Conservation (phyloP, 345 rosid genomes). For the Murraya paniculata region DNA sequence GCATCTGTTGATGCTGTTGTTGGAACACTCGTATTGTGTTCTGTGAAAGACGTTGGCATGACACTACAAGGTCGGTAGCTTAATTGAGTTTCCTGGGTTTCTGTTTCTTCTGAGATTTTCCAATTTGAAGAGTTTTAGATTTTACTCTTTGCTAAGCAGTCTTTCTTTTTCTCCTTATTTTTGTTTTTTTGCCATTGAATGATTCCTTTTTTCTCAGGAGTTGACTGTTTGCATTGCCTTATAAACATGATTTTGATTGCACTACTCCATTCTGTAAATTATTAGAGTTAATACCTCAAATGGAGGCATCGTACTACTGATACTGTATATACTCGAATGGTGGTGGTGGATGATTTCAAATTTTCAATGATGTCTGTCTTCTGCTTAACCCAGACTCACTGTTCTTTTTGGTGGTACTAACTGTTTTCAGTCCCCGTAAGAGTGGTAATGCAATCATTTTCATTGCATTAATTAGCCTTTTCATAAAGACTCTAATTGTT, state of each 20-base stretch:
- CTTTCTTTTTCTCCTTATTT: too few species aligned
- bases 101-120: background rate
- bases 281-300: background rate
- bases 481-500: background rate
- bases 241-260: background rate
- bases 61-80: constrained; percentile 53
- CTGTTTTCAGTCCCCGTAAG: background rate
- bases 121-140: too few species aligned
- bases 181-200: too few species aligned
- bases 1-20: constrained; percentile 81
- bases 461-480: background rate
- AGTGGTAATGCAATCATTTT: background rate
- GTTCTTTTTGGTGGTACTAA: too few species aligned
- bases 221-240: too few species aligned
- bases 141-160: too few species aligned
- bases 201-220: too few species aligned
- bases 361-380: background rate
- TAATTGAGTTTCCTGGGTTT: background rate
- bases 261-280: background rate
- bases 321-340: too few species aligned
- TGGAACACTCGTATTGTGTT: constrained; percentile 85
- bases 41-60: constrained; percentile 56
- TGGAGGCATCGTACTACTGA: background rate
- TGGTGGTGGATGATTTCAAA: background rate
- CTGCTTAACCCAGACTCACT: too few species aligned